A percentile compares a stretch with the other conserved stretches of the same genome.
phyloP scores from a whole-genome alignment of 1,284 basidiomycete species.

The Sporisorium scitamineum region DNA sequence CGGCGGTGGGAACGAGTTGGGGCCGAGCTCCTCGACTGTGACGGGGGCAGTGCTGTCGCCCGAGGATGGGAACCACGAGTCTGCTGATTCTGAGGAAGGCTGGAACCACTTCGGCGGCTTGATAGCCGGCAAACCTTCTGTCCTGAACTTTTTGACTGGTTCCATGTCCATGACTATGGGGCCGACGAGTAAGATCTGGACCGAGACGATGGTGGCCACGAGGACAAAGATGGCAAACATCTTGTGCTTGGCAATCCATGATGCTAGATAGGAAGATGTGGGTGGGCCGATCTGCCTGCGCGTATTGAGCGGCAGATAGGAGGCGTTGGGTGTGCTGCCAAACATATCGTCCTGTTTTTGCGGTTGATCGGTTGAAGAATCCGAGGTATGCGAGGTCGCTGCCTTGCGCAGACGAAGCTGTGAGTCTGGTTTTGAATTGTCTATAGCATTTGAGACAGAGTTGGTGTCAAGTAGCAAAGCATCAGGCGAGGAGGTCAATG shows the following conservation, averaged over 20 bases:
- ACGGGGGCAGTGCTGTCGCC: neutral
- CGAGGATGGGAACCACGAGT: constrained; percentile 30
- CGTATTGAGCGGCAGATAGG: constrained; percentile 46
- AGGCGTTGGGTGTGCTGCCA: constrained; percentile 31
- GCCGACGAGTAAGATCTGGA: constrained; percentile 37
- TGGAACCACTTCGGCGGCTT: constrained; percentile 34
- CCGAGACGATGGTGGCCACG: constrained; percentile 37
- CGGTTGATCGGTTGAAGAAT: neutral
- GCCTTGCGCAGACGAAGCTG: constrained; percentile 33
- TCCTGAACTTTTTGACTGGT: constrained; percentile 37
- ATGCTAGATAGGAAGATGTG: constrained; percentile 35
- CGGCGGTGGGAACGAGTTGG: constrained; percentile 29
- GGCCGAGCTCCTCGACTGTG: constrained; percentile 13
- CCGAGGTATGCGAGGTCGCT: neutral
- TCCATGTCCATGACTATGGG: constrained; percentile 45
- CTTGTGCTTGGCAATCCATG: constrained; percentile 54
- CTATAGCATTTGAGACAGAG: neutral
- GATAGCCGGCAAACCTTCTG: constrained; percentile 22
- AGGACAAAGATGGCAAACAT: constrained; percentile 37
- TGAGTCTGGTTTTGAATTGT: constrained; percentile 3
- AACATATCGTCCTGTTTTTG: constrained; percentile 25
- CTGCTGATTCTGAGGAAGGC: constrained; percentile 19
- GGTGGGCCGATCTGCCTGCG: constrained; percentile 21
- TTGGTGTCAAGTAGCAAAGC: constrained; percentile 1
- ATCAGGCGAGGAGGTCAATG: neutral